phyloP scores from a whole-genome alignment of 2,329 filamentous ascomycete species.

The Metarhizium brunneum region DNA sequence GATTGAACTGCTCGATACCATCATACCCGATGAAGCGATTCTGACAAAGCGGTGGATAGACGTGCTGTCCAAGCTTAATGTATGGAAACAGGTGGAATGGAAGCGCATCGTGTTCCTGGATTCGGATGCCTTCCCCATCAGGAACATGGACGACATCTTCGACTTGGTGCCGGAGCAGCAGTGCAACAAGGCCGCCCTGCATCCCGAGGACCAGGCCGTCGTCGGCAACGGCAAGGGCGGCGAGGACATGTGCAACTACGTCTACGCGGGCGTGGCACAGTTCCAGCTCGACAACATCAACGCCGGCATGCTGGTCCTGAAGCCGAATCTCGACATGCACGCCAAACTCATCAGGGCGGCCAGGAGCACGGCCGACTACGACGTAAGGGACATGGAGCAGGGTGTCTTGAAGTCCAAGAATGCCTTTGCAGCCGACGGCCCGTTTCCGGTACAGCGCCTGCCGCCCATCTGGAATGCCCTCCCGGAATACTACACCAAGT shows the following conservation, averaged over 20 bases:
- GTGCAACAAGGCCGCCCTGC: not conserved
- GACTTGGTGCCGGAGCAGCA: not conserved
- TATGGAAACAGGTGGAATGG: constrained; percentile 2
- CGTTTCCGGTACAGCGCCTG: constrained; percentile 1
- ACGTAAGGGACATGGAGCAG: constrained; percentile 2
- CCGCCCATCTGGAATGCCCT: constrained; percentile 1
- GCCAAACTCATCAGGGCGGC: constrained; percentile 2
- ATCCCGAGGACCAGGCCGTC: not conserved
- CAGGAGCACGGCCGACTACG: not conserved
- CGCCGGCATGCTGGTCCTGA: constrained; percentile 2
- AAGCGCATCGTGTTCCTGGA: constrained; percentile 2
- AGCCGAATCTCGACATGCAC: constrained; percentile 3
- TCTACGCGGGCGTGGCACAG: constrained; percentile 2
- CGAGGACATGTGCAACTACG: constrained; percentile 1
- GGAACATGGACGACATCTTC: constrained; percentile 1
- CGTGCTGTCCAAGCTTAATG: constrained; percentile 1
- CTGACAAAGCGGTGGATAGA: constrained; percentile 3
- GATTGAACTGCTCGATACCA: not conserved
- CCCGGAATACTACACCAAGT: constrained; percentile 1
- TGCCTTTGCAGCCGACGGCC: constrained; percentile 2
- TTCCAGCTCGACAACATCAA: constrained; percentile 3
- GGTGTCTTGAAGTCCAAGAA: constrained; percentile 2
- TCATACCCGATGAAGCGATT: not conserved
- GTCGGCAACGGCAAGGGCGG: not conserved
- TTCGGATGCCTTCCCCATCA: constrained; percentile 1